Percentiles rank a stretch among this genome's conserved stretches.
These are phyloP conservation scores for Dendrobium nobile DNA, from an alignment of 106 monocot genomes.

Conservation along the genomic window DNA sequence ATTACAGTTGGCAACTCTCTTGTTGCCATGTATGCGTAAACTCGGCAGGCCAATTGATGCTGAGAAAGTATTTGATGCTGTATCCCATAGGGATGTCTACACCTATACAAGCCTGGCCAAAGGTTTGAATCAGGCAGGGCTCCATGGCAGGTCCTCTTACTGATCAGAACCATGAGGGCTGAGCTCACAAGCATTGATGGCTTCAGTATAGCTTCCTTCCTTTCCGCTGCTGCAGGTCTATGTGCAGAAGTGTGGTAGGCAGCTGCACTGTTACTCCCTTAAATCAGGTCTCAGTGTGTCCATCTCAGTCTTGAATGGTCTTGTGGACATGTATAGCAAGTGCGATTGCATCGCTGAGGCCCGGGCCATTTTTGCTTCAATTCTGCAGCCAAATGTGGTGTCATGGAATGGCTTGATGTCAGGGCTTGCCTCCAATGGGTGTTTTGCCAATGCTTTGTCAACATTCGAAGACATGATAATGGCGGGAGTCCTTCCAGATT, in stretches of 20 bases:
- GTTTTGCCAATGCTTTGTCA: conserved; percentile 46
- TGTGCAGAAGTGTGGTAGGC: conserved; percentile 42
- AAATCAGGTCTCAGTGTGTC: conserved; percentile 36
- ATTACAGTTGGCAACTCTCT: conserved; percentile 60
- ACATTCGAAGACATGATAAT: conserved; percentile 75
- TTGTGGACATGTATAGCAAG: conserved; percentile 82
- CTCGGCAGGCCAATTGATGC: conserved; percentile 34
- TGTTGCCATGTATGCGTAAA: conserved; percentile 61
- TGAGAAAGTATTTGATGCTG: conserved; percentile 27
- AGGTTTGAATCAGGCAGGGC: conserved; percentile 51
- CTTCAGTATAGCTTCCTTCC: conserved; percentile 55
- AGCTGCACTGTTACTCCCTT: conserved; percentile 61
- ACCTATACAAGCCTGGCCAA: conserved; percentile 71
- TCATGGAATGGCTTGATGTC: conserved; percentile 83
- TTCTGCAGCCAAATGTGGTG: conserved; percentile 61
- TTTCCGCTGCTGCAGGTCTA: conserved; percentile 60
- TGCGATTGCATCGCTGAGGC: conserved; percentile 55
- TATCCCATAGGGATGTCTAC: conserved; percentile 40
- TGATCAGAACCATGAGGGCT: conserved; percentile 33
- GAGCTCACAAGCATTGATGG: conserved; percentile 46
- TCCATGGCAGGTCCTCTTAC: conserved; percentile 34
- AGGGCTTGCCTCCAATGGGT: conserved; percentile 51
- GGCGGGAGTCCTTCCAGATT: conserved; percentile 39
- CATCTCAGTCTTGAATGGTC: conserved; percentile 70
- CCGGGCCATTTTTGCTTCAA: conserved; percentile 29